Conservation (phyloP, 345 rosid genomes). For the Bretschneidera sinensis region DNA sequence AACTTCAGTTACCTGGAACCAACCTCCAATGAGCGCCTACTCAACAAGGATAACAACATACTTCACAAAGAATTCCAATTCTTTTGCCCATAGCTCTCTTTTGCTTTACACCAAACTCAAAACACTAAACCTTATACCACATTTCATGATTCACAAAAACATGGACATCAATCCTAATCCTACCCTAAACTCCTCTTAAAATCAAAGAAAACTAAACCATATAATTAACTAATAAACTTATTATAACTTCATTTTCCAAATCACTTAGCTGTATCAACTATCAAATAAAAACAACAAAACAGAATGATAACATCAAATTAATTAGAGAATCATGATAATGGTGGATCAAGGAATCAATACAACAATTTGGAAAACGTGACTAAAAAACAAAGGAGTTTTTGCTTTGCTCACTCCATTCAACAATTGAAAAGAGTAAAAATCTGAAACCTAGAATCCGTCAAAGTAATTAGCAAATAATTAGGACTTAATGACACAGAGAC, state of each 20-base stretch:
- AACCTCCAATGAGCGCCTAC: constrained; percentile 86
- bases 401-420: constrained; percentile 6
- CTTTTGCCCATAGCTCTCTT: constrained; percentile 68
- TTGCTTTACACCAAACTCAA: constrained; percentile 25
- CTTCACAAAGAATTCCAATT: constrained; percentile 45
- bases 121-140: constrained; percentile 18
- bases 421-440: constrained; percentile 16
- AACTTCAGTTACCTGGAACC: constrained; percentile 65
- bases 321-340: constrained; percentile 2
- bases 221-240: constrained; percentile 1
- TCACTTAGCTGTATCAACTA: background rate
- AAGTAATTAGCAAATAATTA: constrained; percentile 22
- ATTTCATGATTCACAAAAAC: background rate
- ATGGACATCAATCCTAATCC: background rate
- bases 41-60: constrained; percentile 97
- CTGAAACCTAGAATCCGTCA: constrained; percentile 33
- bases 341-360: constrained; percentile 5
- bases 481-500: constrained; percentile 30
- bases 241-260: background rate
- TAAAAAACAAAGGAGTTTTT: constrained; percentile 7
- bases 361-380: constrained; percentile 6
- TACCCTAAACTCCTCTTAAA: background rate
- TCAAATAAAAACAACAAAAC: background rate
- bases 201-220: constrained; percentile 1
- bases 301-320: background rate